Evolutionary conservation across 495 filamentous ascomycete genomes (phyloP).

Genomic region (Aspergillus sclerotiicarbonarius): DNA sequence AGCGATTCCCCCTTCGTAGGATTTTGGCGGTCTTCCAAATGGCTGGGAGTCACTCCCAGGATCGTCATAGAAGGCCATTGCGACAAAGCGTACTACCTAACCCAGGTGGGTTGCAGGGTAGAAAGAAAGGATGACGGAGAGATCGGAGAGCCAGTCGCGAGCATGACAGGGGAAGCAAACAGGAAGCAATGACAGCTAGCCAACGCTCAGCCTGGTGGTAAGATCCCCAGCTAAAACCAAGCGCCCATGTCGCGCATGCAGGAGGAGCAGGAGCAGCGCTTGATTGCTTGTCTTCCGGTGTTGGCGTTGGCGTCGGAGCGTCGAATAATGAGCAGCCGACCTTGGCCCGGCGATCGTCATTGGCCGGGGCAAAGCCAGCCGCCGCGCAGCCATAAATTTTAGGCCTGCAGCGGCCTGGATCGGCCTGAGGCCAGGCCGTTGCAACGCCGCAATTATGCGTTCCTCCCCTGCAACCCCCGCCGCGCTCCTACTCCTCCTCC

Average conservation of each 20-base stretch:
- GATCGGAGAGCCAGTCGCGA: conserved; percentile 12
- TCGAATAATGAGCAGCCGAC: neutral
- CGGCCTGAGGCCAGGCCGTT: neutral
- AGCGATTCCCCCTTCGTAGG: conserved; percentile 36
- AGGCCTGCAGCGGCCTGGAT: neutral
- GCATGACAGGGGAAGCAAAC: conserved; percentile 13
- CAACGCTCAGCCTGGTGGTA: neutral
- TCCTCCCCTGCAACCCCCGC: neutral
- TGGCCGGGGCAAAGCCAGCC: conserved; percentile 6
- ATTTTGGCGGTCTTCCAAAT: conserved; percentile 33
- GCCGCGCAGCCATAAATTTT: neutral
- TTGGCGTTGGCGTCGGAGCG: neutral
- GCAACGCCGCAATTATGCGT: conserved; percentile 1
- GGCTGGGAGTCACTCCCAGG: conserved; percentile 35
- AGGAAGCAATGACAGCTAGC: neutral
- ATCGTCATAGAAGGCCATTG: conserved; percentile 47
- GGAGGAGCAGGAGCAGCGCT: neutral
- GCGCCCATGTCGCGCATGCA: conserved; percentile 14
- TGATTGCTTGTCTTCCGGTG: neutral
- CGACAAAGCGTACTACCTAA: conserved; percentile 9
- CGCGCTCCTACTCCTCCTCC: neutral
- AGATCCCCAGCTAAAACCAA: conserved; percentile 9
- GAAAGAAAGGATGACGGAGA: conserved; percentile 10
- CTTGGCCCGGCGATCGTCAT: conserved; percentile 3
- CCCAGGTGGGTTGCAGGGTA: conserved; percentile 4